Evolutionary conservation across 2,329 filamentous ascomycete genomes (phyloP).

Genomic region (Passalora sequoiae): DNA sequence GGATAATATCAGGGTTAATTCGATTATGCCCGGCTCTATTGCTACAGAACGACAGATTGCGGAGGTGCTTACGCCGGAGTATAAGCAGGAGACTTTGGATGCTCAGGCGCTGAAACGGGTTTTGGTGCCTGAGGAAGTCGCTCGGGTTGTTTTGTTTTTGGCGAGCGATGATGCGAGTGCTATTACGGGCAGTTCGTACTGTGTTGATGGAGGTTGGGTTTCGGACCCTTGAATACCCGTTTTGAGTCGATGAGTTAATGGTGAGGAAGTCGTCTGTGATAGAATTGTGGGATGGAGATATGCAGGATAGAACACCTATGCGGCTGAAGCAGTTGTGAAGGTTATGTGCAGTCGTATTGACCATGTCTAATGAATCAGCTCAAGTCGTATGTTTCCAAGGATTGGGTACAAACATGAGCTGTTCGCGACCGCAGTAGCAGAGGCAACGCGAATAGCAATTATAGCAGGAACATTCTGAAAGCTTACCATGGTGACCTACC

Average conservation of each 20-base stretch:
- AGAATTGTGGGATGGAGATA: background rate
- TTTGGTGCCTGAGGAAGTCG: slow-evolving; percentile 29
- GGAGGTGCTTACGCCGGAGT: slow-evolving; percentile 30
- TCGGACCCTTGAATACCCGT: slow-evolving; percentile 19
- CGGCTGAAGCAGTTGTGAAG: too few relatives aligned
- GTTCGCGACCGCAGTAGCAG: too few relatives aligned
- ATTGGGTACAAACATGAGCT: too few relatives aligned
- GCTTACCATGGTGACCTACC: too few relatives aligned
- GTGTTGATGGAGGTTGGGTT: slow-evolving; percentile 32
- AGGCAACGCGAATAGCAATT: too few relatives aligned
- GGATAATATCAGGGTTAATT: slow-evolving; percentile 27
- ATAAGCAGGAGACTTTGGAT: slow-evolving; percentile 26
- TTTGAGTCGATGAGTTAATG: too few relatives aligned
- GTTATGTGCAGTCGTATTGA: too few relatives aligned
- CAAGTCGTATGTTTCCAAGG: too few relatives aligned
- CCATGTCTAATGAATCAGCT: too few relatives aligned
- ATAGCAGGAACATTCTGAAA: too few relatives aligned
- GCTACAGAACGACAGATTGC: slow-evolving; percentile 31
- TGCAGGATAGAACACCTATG: background rate
- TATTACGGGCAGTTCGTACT: slow-evolving; percentile 31
- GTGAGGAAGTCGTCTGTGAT: too few relatives aligned
- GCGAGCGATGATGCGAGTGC: slow-evolving; percentile 30
- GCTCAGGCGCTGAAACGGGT: slow-evolving; percentile 31
- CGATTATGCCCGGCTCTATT: slow-evolving; percentile 31
- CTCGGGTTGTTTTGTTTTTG: slow-evolving; percentile 29